Evolutionary conservation across 192 early-diverging fungal genomes (phyloP).

Genomic region (Linnemannia elongata): DNA sequence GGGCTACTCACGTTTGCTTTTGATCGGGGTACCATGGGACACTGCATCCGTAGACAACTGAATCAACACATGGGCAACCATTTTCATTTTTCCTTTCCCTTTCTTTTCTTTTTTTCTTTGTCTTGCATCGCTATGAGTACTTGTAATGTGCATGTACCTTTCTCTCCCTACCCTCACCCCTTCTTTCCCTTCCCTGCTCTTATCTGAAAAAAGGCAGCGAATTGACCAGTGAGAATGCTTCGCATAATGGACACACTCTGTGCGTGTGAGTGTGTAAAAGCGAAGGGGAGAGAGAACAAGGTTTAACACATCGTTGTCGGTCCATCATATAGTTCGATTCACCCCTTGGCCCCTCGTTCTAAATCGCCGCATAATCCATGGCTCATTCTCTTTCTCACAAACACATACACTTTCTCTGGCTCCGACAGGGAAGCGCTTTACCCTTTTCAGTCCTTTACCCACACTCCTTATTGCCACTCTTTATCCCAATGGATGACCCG

Average conservation of each 20-base stretch:
- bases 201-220: not conserved
- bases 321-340: not conserved
- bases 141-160: not conserved
- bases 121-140: not conserved
- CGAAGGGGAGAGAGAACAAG: not conserved
- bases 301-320: not conserved
- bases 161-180: not conserved
- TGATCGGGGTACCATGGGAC: not conserved
- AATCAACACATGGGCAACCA: not conserved
- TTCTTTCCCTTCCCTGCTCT: not conserved
- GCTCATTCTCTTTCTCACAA: not conserved
- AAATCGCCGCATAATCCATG: not conserved
- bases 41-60: not conserved
- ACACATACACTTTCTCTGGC: not conserved
- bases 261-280: not conserved
- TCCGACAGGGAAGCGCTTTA: not conserved
- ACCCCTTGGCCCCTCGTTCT: slow-evolving; percentile 8
- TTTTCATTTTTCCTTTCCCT: not conserved
- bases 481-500: not conserved
- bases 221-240: not conserved
- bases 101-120: not conserved
- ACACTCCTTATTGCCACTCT: not conserved
- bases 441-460: not conserved
- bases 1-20: not conserved
- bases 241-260: not conserved